Base-by-base conservation (phyloP, 2,329 filamentous ascomycete species). In the Aureobasidium zeae region DNA sequence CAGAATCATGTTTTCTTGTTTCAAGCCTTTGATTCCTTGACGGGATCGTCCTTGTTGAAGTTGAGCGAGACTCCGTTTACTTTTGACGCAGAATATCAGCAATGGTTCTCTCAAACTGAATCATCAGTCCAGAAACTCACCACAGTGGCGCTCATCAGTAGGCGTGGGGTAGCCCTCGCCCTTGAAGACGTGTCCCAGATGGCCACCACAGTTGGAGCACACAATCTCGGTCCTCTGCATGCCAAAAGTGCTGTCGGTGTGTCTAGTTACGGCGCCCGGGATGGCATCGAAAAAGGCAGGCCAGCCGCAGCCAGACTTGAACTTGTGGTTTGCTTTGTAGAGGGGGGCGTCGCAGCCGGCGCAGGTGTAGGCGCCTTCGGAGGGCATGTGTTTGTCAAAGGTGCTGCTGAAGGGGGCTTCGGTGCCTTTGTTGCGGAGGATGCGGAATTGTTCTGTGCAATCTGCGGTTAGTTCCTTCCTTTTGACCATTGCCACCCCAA, bases 261-360 rank as follows among this genome's bases (percentile, higher is more conserved):
- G 82, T 49, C 89, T 73, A 25, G 77, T 85, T 10, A 98, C 86
- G 1, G 89, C 89, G 2, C 87, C 88, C 0, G 91, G 89, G 39
- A 98, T 77, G 52, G 83, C 89, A 65, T 98, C 91, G 61, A 89
- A 98, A 67, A 96, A 98, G 10, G 91, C 91, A 0, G 91, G 91
- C 91, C 91, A 98, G 49, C 91, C 91, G 65, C 91, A 98, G 30
- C 87, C 86, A 13, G 85, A 93, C 64, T 85, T 85, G 74, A 98
- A 98, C 65, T 98, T 98, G 67, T 94, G 88, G 50, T 74, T 74
- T 20, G 91, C 88, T 63, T 81, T 89, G 76, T 98, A 98, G 13
- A 98, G 77, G 4, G 91, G 88, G 6, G 87, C 76, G 20, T 80
- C 64, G 71, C 91, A 98, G 41, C 77, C 91, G 13, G 84, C 85